These are phyloP conservation scores for Ophiobolus disseminans DNA, from an alignment of 2,329 filamentous ascomycete species.

Conservation along the genomic window DNA sequence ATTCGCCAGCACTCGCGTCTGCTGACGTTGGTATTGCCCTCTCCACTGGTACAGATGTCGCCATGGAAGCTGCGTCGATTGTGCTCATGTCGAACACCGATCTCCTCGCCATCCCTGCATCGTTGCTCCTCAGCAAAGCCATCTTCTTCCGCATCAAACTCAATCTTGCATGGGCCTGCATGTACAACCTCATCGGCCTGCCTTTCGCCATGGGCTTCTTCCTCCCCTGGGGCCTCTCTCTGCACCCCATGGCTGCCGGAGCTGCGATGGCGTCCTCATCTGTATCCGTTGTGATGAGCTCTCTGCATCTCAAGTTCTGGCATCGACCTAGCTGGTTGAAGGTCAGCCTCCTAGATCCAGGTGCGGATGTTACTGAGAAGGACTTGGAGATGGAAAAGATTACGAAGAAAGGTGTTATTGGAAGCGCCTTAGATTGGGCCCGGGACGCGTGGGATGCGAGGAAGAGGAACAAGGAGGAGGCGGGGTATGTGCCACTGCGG, in stretches of 20 bases:
- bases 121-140: constrained; percentile 78
- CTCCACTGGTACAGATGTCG: constrained; percentile 90
- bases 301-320: constrained; percentile 87
- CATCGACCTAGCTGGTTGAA: constrained; percentile 86
- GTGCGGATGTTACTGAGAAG: constrained; percentile 35
- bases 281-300: constrained; percentile 87
- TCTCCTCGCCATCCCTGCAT: constrained; percentile 89
- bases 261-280: constrained; percentile 92
- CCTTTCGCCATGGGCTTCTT: constrained; percentile 98
- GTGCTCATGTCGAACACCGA: constrained; percentile 94
- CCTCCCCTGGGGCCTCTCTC: constrained; percentile 82
- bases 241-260: constrained; percentile 93
- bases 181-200: constrained; percentile 89
- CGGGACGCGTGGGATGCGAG: constrained; percentile 41
- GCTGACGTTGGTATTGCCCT: constrained; percentile 94
- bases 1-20: constrained; percentile 91
- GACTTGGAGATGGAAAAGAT: constrained; percentile 37
- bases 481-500: constrained; percentile 56
- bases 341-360: constrained; percentile 65
- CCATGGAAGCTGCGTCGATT: constrained; percentile 95
- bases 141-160: constrained; percentile 95
- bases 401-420: constrained; percentile 28
- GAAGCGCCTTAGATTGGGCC: constrained; percentile 35
- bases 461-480: constrained; percentile 49
- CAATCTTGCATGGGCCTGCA: constrained; percentile 89